These are phyloP conservation scores for Magnaporthales sp. DNA, from an alignment of 2,329 filamentous ascomycete genomes.

Conservation along the genomic window DNA sequence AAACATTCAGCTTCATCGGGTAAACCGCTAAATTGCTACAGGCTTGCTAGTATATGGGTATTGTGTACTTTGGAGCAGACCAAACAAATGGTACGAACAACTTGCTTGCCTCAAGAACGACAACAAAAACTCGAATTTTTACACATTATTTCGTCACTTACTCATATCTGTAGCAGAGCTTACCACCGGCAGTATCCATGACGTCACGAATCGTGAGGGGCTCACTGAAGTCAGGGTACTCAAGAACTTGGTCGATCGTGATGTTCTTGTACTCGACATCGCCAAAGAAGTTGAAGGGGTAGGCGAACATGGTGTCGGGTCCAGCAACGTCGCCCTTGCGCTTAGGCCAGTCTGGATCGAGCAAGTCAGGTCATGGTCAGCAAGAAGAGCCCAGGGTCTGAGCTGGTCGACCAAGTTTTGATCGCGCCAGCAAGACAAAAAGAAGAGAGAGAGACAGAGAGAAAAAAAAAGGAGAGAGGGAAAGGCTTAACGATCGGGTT, in stretches of 20 bases:
- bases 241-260: neutral
- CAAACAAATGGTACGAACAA: neutral
- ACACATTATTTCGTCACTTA: neutral
- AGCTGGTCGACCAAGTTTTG: no score
- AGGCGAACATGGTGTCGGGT: neutral
- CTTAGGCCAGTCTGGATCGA: neutral
- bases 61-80: neutral
- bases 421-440: no score
- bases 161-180: neutral
- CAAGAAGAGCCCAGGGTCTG: no score
- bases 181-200: neutral
- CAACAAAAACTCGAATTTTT: neutral
- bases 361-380: neutral
- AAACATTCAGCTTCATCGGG: neutral
- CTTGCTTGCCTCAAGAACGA: neutral
- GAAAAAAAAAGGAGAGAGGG: neutral
- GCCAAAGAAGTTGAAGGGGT: neutral
- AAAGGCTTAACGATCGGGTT: neutral
- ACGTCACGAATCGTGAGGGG: neutral
- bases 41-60: neutral
- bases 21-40: neutral
- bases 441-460: neutral
- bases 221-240: neutral
- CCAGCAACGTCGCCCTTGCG: conserved; percentile 2
- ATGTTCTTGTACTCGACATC: neutral